Percentiles rank a stretch among this genome's conserved stretches.
Conservation (phyloP, 345 rosid species). For the Carallia brachiata region DNA sequence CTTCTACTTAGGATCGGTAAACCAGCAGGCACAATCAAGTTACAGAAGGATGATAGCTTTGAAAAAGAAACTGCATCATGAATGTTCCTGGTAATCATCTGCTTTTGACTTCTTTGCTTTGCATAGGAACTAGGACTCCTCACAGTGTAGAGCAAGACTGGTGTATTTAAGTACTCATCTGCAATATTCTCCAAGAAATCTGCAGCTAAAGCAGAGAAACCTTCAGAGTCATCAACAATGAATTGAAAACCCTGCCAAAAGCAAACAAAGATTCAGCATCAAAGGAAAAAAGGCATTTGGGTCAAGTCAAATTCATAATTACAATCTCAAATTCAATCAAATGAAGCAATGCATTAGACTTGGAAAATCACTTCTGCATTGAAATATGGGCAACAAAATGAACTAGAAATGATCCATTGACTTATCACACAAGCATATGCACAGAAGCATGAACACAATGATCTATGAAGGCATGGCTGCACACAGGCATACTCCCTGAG, state of each 20-base stretch:
- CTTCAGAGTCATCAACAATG: conserved; percentile 83
- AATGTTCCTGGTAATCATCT: conserved; percentile 50
- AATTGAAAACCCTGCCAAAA: conserved; percentile 79
- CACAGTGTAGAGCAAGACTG: conserved; percentile 66
- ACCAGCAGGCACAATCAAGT: conserved; percentile 75
- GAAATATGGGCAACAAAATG: no score
- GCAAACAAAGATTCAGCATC: conserved; percentile 12
- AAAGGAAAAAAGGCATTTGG: background rate
- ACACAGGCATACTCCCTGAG: no score
- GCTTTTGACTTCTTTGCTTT: conserved; percentile 43
- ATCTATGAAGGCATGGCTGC: no score
- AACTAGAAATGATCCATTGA: no score
- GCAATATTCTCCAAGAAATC: conserved; percentile 77
- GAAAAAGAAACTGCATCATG: conserved; percentile 86
- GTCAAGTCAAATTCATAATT: no score
- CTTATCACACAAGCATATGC: no score
- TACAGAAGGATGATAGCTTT: conserved; percentile 61
- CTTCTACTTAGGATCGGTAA: conserved; percentile 65
- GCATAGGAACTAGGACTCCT: conserved; percentile 51
- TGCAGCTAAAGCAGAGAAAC: conserved; percentile 74
- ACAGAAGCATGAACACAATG: no score
- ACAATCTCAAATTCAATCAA: no score
- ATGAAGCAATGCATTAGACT: no score
- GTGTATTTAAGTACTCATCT: conserved; percentile 70
- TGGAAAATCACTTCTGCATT: no score